These are phyloP conservation scores for Rhodotorula mucilaginosa DNA, from an alignment of 1,284 basidiomycete species.

Conservation along the genomic window DNA sequence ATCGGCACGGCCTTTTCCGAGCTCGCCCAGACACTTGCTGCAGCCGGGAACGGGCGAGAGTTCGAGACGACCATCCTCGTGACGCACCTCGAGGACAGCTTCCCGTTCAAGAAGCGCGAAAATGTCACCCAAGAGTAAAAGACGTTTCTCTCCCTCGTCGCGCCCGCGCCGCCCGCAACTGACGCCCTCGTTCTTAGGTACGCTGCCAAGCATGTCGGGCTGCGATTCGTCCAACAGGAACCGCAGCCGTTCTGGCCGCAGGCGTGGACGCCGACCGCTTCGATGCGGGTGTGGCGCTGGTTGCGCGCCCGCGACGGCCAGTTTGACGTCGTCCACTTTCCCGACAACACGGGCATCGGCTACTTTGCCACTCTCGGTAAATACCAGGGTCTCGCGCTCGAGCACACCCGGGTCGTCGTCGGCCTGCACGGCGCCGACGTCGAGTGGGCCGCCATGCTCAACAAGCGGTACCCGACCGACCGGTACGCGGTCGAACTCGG, in stretches of 20 bases:
- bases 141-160: no score
- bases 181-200: neutral
- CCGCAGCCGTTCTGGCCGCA: slow-evolving; percentile 29
- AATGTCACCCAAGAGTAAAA: slow-evolving; percentile 9
- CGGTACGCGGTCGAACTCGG: slow-evolving; percentile 34
- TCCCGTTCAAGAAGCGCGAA: slow-evolving; percentile 17
- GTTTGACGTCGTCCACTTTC: slow-evolving; percentile 39
- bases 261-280: slow-evolving; percentile 35
- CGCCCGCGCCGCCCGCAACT: neutral
- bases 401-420: slow-evolving; percentile 26
- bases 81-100: slow-evolving; percentile 24
- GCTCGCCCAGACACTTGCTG: slow-evolving; percentile 27
- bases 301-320: slow-evolving; percentile 18
- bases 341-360: slow-evolving; percentile 40
- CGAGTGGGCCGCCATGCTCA: slow-evolving; percentile 39
- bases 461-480: slow-evolving; percentile 35
- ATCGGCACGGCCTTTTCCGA: slow-evolving; percentile 39
- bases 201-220: slow-evolving; percentile 10
- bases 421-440: slow-evolving; percentile 39
- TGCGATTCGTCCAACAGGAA: slow-evolving; percentile 29
- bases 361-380: slow-evolving; percentile 31
- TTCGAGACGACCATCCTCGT: slow-evolving; percentile 32
- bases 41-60: neutral
- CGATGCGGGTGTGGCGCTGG: slow-evolving; percentile 31
- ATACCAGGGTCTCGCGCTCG: slow-evolving; percentile 33